Conservation (phyloP, 306 rosid genomes). For the Pyrus betulifolia region DNA sequence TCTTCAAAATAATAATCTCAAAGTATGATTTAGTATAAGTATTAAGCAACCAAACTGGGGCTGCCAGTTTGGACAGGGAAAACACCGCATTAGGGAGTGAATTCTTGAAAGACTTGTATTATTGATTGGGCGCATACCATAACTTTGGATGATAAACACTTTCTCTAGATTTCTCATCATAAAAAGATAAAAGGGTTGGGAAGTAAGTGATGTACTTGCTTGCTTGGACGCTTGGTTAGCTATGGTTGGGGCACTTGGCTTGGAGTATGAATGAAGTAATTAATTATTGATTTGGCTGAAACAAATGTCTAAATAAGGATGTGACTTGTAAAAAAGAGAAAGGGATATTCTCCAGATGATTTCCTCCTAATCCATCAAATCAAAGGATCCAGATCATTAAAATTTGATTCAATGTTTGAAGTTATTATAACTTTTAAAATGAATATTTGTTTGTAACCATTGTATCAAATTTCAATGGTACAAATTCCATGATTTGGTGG, state of each 20-base stretch:
- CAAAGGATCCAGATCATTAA: rapidly evolving
- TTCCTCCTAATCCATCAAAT: too few relatives aligned
- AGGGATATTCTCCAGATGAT: too few relatives aligned
- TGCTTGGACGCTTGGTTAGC: neutral
- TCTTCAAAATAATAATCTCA: neutral
- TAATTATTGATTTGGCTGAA: neutral
- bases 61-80: neutral
- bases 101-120: too few relatives aligned
- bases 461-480: too few relatives aligned
- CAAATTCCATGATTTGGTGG: too few relatives aligned
- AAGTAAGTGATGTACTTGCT: too few relatives aligned
- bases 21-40: neutral
- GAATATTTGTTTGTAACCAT: too few relatives aligned
- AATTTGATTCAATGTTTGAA: too few relatives aligned
- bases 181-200: neutral
- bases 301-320: neutral
- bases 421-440: too few relatives aligned
- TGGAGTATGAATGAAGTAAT: neutral
- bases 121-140: neutral
- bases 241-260: neutral
- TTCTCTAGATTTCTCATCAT: neutral
- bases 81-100: neutral
- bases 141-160: neutral
- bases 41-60: neutral
- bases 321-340: neutral